Conservation (phyloP, 345 rosid species). For the Excoecaria cochinchinensis region DNA sequence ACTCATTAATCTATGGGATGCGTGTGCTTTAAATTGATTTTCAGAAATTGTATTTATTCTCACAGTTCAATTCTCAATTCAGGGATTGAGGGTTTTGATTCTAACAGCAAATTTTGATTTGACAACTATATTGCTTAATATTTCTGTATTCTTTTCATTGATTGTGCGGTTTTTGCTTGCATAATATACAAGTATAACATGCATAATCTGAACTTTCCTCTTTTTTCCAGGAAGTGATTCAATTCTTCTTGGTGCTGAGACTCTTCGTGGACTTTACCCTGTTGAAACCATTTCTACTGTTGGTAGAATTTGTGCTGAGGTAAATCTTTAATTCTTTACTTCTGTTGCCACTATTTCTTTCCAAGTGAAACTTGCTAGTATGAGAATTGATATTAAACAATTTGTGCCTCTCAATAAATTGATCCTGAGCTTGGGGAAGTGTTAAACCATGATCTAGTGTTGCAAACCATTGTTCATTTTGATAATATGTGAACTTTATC, state of each 20-base stretch:
- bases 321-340: constrained; percentile 21
- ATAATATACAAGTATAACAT: background rate
- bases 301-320: constrained; percentile 95
- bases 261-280: constrained; percentile 89
- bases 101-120: background rate
- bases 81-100: background rate
- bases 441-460: background rate
- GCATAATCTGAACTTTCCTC: background rate
- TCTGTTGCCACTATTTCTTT: background rate
- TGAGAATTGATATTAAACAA: background rate
- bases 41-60: background rate
- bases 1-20: no score
- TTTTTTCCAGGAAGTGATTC: constrained; percentile 82
- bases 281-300: constrained; percentile 84
- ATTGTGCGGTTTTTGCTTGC: background rate
- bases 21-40: no score
- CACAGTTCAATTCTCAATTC: background rate
- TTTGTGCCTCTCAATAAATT: background rate
- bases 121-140: background rate
- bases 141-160: background rate
- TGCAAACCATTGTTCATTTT: background rate
- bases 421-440: background rate
- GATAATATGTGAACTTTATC: background rate
- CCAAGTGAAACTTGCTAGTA: background rate
- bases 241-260: constrained; percentile 98